Evolutionary conservation across 1,284 basidiomycete genomes (phyloP).

Genomic region (Pterulicium gracile): DNA sequence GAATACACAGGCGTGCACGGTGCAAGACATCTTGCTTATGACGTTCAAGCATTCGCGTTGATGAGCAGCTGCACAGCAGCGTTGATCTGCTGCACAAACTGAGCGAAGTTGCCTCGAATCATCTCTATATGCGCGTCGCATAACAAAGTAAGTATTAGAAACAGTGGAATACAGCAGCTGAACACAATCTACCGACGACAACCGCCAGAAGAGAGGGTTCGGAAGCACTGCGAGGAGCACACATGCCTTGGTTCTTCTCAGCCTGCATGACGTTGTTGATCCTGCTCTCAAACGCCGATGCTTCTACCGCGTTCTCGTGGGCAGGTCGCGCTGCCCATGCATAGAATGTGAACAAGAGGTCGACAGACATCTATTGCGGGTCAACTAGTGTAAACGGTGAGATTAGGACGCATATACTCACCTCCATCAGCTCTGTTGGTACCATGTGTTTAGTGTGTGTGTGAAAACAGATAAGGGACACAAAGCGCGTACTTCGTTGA

Average conservation of each 20-base stretch:
- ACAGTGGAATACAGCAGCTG: not conserved
- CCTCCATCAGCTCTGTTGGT: too few species aligned
- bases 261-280: not conserved
- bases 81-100: not conserved
- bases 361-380: too few species aligned
- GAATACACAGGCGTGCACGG: too few species aligned
- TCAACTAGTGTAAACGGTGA: too few species aligned
- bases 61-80: not conserved
- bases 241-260: not conserved
- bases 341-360: too few species aligned
- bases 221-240: not conserved
- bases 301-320: not conserved
- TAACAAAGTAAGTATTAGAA: not conserved
- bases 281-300: not conserved
- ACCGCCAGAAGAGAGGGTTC: not conserved
- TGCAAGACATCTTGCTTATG: too few species aligned
- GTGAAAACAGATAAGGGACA: too few species aligned
- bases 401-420: too few species aligned
- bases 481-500: not conserved
- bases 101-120: not conserved
- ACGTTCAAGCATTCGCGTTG: conserved; percentile 23
- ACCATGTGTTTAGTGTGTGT: too few species aligned
- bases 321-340: not conserved
- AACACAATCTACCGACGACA: not conserved
- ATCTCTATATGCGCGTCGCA: not conserved